A percentile compares a stretch with the other conserved stretches of the same genome.
Evolutionary conservation across 2,329 filamentous ascomycete species (phyloP).

Genomic region (Cytospora paraplurivora): DNA sequence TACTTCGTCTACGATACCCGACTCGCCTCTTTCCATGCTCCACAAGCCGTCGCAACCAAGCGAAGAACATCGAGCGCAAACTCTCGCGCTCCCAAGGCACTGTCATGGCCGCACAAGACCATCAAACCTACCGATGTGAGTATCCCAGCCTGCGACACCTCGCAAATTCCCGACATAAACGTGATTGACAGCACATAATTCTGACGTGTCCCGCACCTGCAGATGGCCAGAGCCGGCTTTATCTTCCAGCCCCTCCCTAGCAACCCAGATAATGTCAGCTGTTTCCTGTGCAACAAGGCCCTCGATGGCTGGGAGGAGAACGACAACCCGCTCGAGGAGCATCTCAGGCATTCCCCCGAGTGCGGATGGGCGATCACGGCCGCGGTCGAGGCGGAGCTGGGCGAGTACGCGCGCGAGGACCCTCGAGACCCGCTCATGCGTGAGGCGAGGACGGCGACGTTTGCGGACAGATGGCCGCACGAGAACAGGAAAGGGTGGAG

Average conservation of each 20-base stretch:
- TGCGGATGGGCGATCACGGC: slow-evolving; percentile 86
- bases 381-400: slow-evolving; percentile 62
- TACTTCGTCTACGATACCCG: slow-evolving; percentile 73
- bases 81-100: slow-evolving; percentile 57
- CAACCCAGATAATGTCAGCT: slow-evolving; percentile 84
- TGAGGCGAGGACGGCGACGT: slow-evolving; percentile 79
- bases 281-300: slow-evolving; percentile 81
- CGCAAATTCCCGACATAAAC: neutral
- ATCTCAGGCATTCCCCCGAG: slow-evolving; percentile 76
- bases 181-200: slow-evolving; percentile 30
- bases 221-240: slow-evolving; percentile 92
- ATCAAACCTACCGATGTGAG: slow-evolving; percentile 63
- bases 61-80: slow-evolving; percentile 66
- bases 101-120: slow-evolving; percentile 75
- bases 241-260: slow-evolving; percentile 77
- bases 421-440: slow-evolving; percentile 72
- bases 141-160: neutral
- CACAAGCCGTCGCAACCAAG: slow-evolving; percentile 61
- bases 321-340: slow-evolving; percentile 82
- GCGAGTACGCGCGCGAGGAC: slow-evolving; percentile 69
- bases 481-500: slow-evolving; percentile 86
- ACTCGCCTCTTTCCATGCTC: slow-evolving; percentile 74
- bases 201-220: slow-evolving; percentile 15
- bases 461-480: slow-evolving; percentile 84
- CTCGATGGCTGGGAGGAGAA: slow-evolving; percentile 90